These are phyloP conservation scores for Candida taoyuanica DNA, from an alignment of 805 yeast genomes.

Conservation along the genomic window DNA sequence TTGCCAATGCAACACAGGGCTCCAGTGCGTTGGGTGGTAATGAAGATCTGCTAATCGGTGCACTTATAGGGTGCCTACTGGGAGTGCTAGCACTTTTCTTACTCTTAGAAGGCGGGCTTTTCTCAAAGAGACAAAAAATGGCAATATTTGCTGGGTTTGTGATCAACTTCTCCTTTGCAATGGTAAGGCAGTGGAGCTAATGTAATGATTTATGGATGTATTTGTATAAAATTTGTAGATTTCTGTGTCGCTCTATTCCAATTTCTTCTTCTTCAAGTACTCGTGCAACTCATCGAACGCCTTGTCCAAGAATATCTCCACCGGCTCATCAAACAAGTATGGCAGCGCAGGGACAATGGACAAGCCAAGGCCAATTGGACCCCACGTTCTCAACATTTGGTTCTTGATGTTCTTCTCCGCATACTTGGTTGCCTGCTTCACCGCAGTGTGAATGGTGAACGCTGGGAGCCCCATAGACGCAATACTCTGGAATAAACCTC, in stretches of 20 bases:
- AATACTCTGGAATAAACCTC: constrained; percentile 76
- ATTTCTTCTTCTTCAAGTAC: constrained; percentile 14
- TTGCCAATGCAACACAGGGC: constrained; percentile 40
- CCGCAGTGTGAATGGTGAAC: constrained; percentile 74
- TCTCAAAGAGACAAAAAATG: constrained; percentile 59
- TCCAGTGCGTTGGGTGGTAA: constrained; percentile 45
- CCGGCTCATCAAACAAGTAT: constrained; percentile 77
- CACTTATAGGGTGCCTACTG: constrained; percentile 66
- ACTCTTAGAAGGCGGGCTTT: constrained; percentile 53
- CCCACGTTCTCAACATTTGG: constrained; percentile 50
- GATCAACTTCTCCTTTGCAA: constrained; percentile 63
- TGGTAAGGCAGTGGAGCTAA: constrained; percentile 38
- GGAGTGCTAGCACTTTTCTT: constrained; percentile 71
- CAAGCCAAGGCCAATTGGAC: constrained; percentile 77
- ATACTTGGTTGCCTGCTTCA: constrained; percentile 58
- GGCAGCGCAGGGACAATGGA: constrained; percentile 76
- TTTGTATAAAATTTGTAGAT: neutral
- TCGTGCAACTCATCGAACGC: constrained; percentile 49
- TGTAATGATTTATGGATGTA: neutral
- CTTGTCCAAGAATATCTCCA: constrained; percentile 62
- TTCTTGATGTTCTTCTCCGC: constrained; percentile 51
- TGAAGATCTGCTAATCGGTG: constrained; percentile 65
- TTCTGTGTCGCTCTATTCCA: constrained; percentile 7
- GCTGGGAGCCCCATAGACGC: constrained; percentile 90
- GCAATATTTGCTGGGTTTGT: constrained; percentile 68